Conservation (phyloP, 805 yeast genomes). For the Metschnikowia kunwiensis region DNA sequence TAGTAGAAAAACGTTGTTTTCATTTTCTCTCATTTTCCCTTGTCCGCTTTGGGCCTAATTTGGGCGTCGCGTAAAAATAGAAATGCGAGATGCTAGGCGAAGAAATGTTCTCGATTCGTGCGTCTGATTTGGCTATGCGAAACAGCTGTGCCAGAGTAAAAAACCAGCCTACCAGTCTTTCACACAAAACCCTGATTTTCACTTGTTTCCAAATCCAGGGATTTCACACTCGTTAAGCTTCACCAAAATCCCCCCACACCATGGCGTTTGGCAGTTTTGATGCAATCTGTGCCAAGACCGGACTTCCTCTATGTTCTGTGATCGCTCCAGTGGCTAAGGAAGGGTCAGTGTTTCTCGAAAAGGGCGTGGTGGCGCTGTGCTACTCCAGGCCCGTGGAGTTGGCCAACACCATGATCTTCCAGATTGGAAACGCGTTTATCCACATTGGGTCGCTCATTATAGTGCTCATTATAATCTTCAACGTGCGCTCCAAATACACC, state of each 20-base stretch:
- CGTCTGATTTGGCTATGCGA: conserved; percentile 8
- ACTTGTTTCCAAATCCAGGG: background rate
- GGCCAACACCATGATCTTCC: conserved; percentile 89
- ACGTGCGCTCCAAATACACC: conserved; percentile 80
- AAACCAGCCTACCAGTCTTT: too few species aligned
- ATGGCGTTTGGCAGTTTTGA: conserved; percentile 71
- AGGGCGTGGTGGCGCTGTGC: conserved; percentile 74
- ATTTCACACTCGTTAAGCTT: background rate
- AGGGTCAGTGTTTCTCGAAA: conserved; percentile 28
- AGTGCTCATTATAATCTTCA: conserved; percentile 66
- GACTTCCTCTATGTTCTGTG: conserved; percentile 79
- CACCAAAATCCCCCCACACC: too few species aligned
- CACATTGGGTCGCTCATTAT: conserved; percentile 72
- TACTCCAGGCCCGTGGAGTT: conserved; percentile 82
- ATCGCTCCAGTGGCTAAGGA: conserved; percentile 48
- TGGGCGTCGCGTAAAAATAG: too few species aligned
- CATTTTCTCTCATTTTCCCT: too few species aligned
- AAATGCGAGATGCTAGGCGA: too few species aligned
- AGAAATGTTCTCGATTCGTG: conserved; percentile 5
- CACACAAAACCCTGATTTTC: too few species aligned
- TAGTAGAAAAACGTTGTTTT: too few species aligned
- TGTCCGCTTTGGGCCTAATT: too few species aligned
- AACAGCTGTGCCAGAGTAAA: conserved; percentile 1
- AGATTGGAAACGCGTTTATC: conserved; percentile 82
- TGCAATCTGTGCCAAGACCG: conserved; percentile 58